Conservation (phyloP, 441 rosid genomes). For the Mallotus japonicus region DNA sequence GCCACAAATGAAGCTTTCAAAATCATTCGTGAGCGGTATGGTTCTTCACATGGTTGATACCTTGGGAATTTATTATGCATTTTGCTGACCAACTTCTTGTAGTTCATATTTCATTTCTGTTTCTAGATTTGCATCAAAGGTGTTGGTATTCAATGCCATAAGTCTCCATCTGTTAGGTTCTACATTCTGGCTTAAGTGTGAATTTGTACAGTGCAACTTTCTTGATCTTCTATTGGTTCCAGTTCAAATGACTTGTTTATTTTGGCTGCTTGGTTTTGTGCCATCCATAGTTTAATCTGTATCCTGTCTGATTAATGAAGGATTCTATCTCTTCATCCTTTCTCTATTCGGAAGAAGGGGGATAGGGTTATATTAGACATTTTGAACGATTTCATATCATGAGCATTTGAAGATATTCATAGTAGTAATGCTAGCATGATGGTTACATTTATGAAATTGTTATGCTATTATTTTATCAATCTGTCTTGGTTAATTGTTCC, state of each 20-base stretch:
- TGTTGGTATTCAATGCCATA: no score
- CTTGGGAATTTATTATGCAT: not conserved
- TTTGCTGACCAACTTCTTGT: constrained; percentile 3
- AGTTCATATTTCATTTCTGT: not conserved
- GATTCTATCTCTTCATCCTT: not conserved
- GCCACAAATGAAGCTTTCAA: constrained; percentile 92
- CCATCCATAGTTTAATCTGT: not conserved
- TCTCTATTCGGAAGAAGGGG: not conserved
- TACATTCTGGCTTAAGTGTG: not conserved
- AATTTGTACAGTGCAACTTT: not conserved
- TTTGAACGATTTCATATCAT: no score
- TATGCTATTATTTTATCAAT: not conserved
- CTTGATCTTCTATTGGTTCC: not conserved
- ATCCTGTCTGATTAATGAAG: not conserved
- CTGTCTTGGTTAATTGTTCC: not conserved
- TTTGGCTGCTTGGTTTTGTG: not conserved
- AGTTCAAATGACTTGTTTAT: not conserved
- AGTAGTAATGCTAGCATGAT: no score
- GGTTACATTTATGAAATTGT: no score
- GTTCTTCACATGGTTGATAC: not conserved
- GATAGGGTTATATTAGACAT: no score
- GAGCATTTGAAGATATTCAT: no score
- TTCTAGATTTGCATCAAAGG: not conserved
- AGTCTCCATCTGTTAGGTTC: not conserved
- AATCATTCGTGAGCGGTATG: constrained; percentile 78